Percentiles rank a stretch among this genome's conserved stretches.
Conservation (phyloP, 768 basidiomycete species). For the Boletus vermiculosoides region DNA sequence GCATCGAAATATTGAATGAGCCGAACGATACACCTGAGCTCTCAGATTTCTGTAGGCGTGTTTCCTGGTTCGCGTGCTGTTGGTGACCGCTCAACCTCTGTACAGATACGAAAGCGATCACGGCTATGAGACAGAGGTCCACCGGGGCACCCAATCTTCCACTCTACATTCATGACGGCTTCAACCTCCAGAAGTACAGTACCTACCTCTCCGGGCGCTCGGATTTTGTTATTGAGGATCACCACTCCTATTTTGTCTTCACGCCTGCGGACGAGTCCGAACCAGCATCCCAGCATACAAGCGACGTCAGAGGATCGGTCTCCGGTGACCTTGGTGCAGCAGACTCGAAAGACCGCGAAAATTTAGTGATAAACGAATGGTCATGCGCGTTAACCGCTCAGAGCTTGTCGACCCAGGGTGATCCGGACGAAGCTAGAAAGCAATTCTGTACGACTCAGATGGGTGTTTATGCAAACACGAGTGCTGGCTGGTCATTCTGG, state of each 20-base stretch:
- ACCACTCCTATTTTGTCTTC: slow-evolving; percentile 74
- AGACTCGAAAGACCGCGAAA: slow-evolving; percentile 35
- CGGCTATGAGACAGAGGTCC: slow-evolving; percentile 20
- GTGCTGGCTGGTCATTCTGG: slow-evolving; percentile 72
- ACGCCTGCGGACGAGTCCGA: slow-evolving; percentile 48
- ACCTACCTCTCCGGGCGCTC: slow-evolving; percentile 45
- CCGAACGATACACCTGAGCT: slow-evolving; percentile 50
- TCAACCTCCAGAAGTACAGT: slow-evolving; percentile 42
- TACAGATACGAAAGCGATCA: slow-evolving; percentile 21
- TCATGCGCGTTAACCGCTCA: slow-evolving; percentile 47
- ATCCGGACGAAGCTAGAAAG: slow-evolving; percentile 44
- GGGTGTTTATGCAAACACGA: slow-evolving; percentile 51
- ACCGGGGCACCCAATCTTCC: slow-evolving; percentile 44
- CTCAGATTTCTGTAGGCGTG: slow-evolving; percentile 34
- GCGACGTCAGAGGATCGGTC: slow-evolving; percentile 32
- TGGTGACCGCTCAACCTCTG: neutral
- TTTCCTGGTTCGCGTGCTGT: too few species aligned
- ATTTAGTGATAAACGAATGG: slow-evolving; percentile 52
- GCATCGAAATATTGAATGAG: slow-evolving; percentile 59
- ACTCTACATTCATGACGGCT: slow-evolving; percentile 68
- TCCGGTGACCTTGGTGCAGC: slow-evolving; percentile 18
- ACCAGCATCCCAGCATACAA: slow-evolving; percentile 45
- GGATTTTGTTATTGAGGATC: slow-evolving; percentile 71
- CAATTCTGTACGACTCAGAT: slow-evolving; percentile 60
- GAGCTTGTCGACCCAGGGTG: slow-evolving; percentile 48